Evolutionary conservation across 116 monocot genomes (phyloP), one percentile per base, ranked within the genome.

Genomic region (Dioscorea cayenensis): DNA sequence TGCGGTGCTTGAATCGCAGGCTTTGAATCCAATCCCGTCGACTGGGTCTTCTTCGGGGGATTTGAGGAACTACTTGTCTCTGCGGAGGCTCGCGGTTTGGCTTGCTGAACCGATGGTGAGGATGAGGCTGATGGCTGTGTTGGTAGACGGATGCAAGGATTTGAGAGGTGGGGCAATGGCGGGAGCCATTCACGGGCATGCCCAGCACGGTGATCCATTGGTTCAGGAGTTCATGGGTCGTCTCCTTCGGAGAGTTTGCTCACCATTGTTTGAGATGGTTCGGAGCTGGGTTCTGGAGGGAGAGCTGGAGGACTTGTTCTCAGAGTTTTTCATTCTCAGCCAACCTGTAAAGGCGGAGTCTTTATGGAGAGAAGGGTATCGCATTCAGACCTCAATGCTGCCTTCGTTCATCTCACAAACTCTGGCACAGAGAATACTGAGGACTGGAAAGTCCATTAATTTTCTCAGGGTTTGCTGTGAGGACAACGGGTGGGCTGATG

Each of bases 401-500:
- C 99, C 99, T 22, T 82, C 85, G 59, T 99, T 99, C 66, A 99
- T 99, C n/a, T 87, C 99, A 9, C 82, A 85, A 43, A 71, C 79
- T 4, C 75, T 99, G 70, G 99, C 99, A 6, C 85, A 84, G 65
- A 81, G 94, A 32, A 94, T 99, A 69, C 70, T 99, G 76, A 77
- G 99, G 75, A 91, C 99, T 0, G 99, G 99, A 18, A 99, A 99
- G 65, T 99, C 99, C 3, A 99, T 99, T 21, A 99, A 99, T 76
- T 99, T 99, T 59, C 85, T 99, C n/a, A 73, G 94, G 22, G 99
- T 89, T 13, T 99, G 99, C 65, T 99, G 99, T 63, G 99, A 91
- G 60, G 99, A 94, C 60, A 86, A 17, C 77, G 88, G 93, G 11
- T 99, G 99, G 99, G 94, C 85, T 3, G 86, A 83, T 64, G 94